Evolutionary conservation across 352 stramenopile species (phyloP).

Genomic region (Phytopythium cucurbitacearum): DNA sequence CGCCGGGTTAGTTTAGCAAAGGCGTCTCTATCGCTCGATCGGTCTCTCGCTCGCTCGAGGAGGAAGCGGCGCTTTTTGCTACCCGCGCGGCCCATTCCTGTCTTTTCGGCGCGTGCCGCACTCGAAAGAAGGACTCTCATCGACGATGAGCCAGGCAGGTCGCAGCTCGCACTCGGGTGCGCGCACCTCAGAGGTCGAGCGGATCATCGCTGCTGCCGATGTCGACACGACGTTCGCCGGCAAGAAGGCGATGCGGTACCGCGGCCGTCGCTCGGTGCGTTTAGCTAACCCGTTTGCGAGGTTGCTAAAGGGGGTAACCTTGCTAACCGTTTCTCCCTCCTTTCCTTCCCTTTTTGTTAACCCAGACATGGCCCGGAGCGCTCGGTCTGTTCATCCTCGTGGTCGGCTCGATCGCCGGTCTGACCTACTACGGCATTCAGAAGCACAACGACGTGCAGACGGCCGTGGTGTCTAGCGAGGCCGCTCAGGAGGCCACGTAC

Average conservation of each 20-base stretch:
- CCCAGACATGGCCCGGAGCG: constrained; percentile 73
- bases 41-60: no score
- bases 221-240: constrained; percentile 77
- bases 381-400: constrained; percentile 57
- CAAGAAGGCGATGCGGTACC: constrained; percentile 64
- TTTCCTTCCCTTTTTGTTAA: not conserved
- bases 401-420: constrained; percentile 46
- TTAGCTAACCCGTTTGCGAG: not conserved
- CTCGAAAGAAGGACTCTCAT: not conserved
- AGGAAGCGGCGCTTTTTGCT: no score
- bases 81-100: not conserved
- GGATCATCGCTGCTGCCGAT: constrained; percentile 74
- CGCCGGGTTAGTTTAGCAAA: no score
- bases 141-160: constrained; percentile 26
- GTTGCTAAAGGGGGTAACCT: not conserved
- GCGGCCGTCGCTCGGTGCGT: constrained; percentile 60
- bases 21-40: no score
- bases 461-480: constrained; percentile 39
- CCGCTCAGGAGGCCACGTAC: constrained; percentile 39
- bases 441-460: constrained; percentile 55
- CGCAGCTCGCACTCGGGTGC: constrained; percentile 40
- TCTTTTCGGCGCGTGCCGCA: not conserved
- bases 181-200: constrained; percentile 75
- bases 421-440: constrained; percentile 78
- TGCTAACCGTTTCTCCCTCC: not conserved